Base-by-base conservation (phyloP, 306 rosid species). In the cucumber (Cucumis sativus) region DNA sequence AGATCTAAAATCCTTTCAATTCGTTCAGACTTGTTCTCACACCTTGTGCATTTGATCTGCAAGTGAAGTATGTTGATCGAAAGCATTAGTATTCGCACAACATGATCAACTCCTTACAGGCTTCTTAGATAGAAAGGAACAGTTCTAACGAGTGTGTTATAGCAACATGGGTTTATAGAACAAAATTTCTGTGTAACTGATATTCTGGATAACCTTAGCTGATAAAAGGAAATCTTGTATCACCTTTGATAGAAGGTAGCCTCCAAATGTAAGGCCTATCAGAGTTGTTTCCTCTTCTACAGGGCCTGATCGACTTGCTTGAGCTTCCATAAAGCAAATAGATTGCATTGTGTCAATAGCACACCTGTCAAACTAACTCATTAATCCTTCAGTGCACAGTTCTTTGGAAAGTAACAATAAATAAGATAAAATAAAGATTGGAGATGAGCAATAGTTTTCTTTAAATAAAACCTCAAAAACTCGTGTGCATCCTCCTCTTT, bases 401-500 rank as follows among this genome's bases (percentile, higher is more conserved):
- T 39, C 15, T 40, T 65, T 54, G 54, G 55, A 58, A 78, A 66
- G 75, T 37, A 60, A 12, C 18, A 49, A 45, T 60, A 14, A 49
- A 77, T 10, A 11, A 11, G 13, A 33, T 30, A 45, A 77, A 77
- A 30, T 39, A 73, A 45, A 54, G 51, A 16, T 35, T 10, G 30
- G 37, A 74, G 45, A 54, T 14, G 1, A 10, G 37, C 64, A 77
- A 21, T 18, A 51, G 18, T 28, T 61, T 13, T 21, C 11, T 58
- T 61, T 62, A 61, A 41, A 72, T 40, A 78, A 60, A 49, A 95
- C 97, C 99, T 91, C 78, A 95, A 78, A 84, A 95, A 95, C 74
- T 95, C 99, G 73, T 95, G 99, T 25, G 99, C 98, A 70, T 95
- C 99, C 87, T 95, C 98, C 86, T 95, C 98, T 87, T 87, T 90